Evolutionary conservation across 2,329 filamentous ascomycete genomes (phyloP), one percentile per base, ranked within the genome.

Genomic region (Triangularia verruculosa): DNA sequence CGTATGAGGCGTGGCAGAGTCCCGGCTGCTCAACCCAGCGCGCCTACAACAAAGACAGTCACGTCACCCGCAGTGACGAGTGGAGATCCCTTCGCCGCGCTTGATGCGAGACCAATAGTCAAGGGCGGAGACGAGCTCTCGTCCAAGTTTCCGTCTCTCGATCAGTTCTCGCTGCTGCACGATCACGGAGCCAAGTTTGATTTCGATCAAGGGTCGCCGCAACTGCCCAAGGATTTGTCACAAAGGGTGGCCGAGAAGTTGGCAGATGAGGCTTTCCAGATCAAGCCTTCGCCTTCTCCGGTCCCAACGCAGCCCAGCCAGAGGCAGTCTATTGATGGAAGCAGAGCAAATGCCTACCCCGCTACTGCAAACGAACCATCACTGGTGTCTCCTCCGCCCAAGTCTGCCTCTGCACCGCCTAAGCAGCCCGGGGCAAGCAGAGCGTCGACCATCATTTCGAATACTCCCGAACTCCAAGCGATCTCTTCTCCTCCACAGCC

Each of bases 1-100:
- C 95, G 94, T 0, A 98, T 98, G 95, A 86, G 95, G 65, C 86
- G 95, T 78, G 95, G 95, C 3, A 83, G 92, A 66, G 90, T 93
- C 17, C 77, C 81, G 24, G 76, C 79, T 15, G 74, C 77, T 8
- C 78, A 78, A 20, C 71, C 74, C n/a, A 47, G 39, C 28, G 64
- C 66, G 17, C 75, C 78, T 24, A 79, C 80, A 62, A 73, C 77
- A 57, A 69, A 79, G 43, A 88, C 86, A 72, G 85, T 84, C 60
- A 89, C 91, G 4, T 89, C 92, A 0, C 84, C 87, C 69, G 85
- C 88, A 67, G 87, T 89, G 51, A 84, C 87, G 1, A 82, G 83
- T 25, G 87, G 85, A 55, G 95, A 99, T 75, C 95, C 95, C 0
- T 99, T 98, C 74, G 92, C 92, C 17, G 92, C 92, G 0, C 83